Evolutionary conservation across 129 eudicot species (phyloP).

Genomic region (Arctium lappa): DNA sequence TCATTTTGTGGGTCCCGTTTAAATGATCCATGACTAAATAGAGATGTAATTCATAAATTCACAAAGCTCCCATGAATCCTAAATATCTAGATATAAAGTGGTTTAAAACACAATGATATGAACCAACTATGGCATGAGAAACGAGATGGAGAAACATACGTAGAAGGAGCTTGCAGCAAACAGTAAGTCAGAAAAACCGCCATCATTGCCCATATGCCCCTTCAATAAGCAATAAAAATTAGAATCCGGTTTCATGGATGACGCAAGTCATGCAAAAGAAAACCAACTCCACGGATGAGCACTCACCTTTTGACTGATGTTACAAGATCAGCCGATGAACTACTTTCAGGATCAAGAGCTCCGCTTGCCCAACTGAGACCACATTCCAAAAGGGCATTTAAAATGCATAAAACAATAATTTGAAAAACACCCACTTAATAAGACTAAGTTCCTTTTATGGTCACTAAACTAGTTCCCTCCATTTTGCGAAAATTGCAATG

Average conservation of each 20-base stretch:
- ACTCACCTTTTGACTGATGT: slow-evolving; percentile 75
- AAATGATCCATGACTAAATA: background rate
- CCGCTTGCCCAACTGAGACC: slow-evolving; percentile 91
- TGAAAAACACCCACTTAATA: background rate
- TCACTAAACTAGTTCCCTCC: background rate
- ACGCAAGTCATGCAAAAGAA: background rate
- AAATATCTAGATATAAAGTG: background rate
- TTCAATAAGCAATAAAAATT: slow-evolving; percentile 27
- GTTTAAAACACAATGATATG: background rate
- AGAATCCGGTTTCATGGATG: background rate
- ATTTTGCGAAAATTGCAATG: background rate
- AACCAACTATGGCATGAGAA: background rate
- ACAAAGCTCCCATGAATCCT: background rate
- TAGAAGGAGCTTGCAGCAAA: slow-evolving; percentile 98
- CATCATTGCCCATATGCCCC: slow-evolving; percentile 99
- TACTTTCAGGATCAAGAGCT: slow-evolving; percentile 77
- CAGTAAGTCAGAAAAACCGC: slow-evolving; percentile 87
- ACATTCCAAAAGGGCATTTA: slow-evolving; percentile 9
- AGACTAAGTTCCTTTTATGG: background rate
- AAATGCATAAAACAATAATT: background rate
- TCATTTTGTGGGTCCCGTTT: background rate
- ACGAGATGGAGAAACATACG: slow-evolving; percentile 56
- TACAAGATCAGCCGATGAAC: slow-evolving; percentile 53
- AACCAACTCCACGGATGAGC: background rate
- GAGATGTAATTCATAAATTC: background rate